Base-by-base conservation (phyloP, 192 early-diverging fungal genomes). In the Linderina pennispora region DNA sequence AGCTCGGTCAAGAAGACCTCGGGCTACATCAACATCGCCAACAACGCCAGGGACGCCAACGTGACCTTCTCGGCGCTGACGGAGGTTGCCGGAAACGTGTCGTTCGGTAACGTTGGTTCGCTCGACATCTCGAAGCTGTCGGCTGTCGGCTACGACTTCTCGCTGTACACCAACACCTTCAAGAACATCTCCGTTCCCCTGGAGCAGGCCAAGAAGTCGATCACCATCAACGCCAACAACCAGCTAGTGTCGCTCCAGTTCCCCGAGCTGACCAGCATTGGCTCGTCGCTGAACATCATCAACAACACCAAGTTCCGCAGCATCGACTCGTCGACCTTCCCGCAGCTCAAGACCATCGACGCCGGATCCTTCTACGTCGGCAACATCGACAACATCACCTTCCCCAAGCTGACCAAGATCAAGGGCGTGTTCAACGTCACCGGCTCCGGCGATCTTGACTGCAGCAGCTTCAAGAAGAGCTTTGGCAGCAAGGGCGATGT, bases 381-480 rank as follows among this genome's bases (percentile, higher is more conserved):
- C 19, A 55, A 57, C n/a, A 81, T 84, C 46, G 71, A 74, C 42
- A 77, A 79, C 47, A 50, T 83, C 13, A 58, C 55, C 50, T 50
- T 64, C 81, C 45, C 78, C 66, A 40, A 32, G 50, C 69, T 86
- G 34, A 58, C 68, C 39, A 55, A 67, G 11, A 74, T 86, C 18
- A 73, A 79, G 24, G 82, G 85, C 17, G 76, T 71, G 21, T 77
- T 82, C 69, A 70, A 61, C 45, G 48, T 87, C n/a, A 63, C 70
- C 35, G 81, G 81, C n/a, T 77, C 74, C 16, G 80, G 78, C 45
- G 65, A 37, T 22, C 52, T 86, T 48, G 55, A 67, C 31, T 84
- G 82, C 47, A 46, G 50, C 9, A 44, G 48, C 17, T 61, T 68
- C 28, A 33, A 43, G 45, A 37, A 41, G 39, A 55, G 32, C 25